Conservation (phyloP, 306 rosid genomes). For the Glycine latifolia region DNA sequence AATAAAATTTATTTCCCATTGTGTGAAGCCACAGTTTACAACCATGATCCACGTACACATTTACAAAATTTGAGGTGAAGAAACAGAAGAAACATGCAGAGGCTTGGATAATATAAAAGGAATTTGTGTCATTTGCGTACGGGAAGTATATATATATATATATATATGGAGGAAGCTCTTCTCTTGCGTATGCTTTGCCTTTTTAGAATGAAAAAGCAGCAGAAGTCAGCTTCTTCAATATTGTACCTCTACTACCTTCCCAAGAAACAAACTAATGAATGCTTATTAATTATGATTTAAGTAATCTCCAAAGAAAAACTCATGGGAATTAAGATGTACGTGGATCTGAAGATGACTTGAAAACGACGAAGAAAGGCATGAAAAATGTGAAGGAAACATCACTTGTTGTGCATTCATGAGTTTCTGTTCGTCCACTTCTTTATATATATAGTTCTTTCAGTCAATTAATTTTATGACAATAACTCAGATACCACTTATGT, state of each 20-base stretch:
- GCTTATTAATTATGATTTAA: not conserved
- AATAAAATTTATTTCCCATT: not conserved
- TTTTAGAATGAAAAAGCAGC: not conserved
- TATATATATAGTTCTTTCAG: not conserved
- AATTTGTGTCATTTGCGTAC: conserved; percentile 31
- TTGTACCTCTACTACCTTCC: not conserved
- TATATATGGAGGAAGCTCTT: conserved; percentile 17
- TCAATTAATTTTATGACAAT: not conserved
- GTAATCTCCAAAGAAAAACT: not conserved
- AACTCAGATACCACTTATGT: not conserved
- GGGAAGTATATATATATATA: conserved; percentile 10
- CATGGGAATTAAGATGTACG: not conserved
- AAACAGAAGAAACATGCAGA: not conserved
- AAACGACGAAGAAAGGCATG: not conserved
- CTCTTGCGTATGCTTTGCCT: not conserved
- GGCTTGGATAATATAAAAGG: not conserved
- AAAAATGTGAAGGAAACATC: conserved; percentile 2
- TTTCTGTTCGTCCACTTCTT: not conserved
- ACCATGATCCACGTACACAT: not conserved
- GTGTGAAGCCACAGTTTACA: not conserved
- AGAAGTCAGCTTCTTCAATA: conserved; percentile 14
- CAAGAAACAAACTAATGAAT: conserved; percentile 2
- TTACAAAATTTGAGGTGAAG: not conserved
- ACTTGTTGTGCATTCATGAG: not conserved
- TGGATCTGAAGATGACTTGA: not conserved